Percentiles rank a stretch among this genome's conserved stretches.
phyloP scores from a whole-genome alignment of 345 rosid species.

The Gossypium bickii region DNA sequence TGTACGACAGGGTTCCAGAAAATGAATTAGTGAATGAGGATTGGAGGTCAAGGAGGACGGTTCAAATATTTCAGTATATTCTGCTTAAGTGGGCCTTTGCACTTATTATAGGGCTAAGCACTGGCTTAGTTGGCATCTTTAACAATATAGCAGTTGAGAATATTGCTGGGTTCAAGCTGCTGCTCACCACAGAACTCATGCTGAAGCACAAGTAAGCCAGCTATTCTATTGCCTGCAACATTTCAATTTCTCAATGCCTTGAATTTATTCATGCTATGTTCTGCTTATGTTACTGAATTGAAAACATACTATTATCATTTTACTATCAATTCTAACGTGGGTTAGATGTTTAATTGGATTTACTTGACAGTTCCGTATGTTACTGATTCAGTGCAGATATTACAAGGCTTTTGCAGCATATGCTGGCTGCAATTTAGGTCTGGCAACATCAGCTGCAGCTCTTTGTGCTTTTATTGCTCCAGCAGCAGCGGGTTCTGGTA shows the following conservation, averaged over 20 bases:
- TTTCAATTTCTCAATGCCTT: neutral
- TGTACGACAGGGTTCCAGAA: slow-evolving; percentile 34
- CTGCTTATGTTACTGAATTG: neutral
- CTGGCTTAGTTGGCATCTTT: slow-evolving; percentile 38
- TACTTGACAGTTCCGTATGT: neutral
- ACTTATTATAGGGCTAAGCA: slow-evolving; percentile 2
- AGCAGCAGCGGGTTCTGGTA: slow-evolving; percentile 49
- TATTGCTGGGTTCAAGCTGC: slow-evolving; percentile 42
- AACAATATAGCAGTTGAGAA: slow-evolving; percentile 38
- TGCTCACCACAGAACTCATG: slow-evolving; percentile 31
- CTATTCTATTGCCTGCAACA: neutral
- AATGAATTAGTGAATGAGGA: slow-evolving; percentile 45
- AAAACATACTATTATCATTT: neutral
- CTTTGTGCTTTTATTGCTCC: slow-evolving; percentile 46
- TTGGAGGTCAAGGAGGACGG: slow-evolving; percentile 39
- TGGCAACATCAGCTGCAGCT: slow-evolving; percentile 34
- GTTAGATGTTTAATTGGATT: neutral
- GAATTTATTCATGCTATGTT: neutral
- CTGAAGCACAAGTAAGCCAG: slow-evolving; percentile 24
- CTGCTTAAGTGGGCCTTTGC: slow-evolving; percentile 16
- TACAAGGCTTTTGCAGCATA: slow-evolving; percentile 30
- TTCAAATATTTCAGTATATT: slow-evolving; percentile 39
- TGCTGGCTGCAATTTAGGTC: slow-evolving; percentile 31
- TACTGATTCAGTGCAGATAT: slow-evolving; percentile 35
- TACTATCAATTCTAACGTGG: neutral